A percentile compares a stretch with the other conserved stretches of the same genome.
Conservation (phyloP, 2,329 filamentous ascomycete genomes). For the Podosphaera fusca region DNA sequence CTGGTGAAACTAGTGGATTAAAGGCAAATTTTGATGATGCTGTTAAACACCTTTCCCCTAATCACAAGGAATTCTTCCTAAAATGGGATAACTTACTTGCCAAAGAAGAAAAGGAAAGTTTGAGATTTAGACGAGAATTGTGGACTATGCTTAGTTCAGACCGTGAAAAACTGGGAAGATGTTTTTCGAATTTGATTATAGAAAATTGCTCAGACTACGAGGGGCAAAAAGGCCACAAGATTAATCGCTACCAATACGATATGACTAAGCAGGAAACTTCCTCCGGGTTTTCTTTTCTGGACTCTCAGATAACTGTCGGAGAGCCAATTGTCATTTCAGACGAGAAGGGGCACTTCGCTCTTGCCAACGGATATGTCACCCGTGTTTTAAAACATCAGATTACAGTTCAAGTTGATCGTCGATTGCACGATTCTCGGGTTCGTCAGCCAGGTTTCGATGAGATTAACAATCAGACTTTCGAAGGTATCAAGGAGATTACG, state of each 20-base stretch:
- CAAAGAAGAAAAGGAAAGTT: constrained; percentile 77
- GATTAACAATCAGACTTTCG: constrained; percentile 59
- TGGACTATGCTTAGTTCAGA: constrained; percentile 91
- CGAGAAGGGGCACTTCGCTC: constrained; percentile 80
- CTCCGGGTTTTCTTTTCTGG: constrained; percentile 57
- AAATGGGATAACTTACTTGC: constrained; percentile 90
- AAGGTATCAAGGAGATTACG: constrained; percentile 71
- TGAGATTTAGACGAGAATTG: constrained; percentile 68
- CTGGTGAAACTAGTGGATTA: constrained; percentile 60
- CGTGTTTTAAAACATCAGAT: constrained; percentile 53
- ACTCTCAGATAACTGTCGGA: constrained; percentile 68
- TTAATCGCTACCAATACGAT: constrained; percentile 76
- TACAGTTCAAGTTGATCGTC: constrained; percentile 72
- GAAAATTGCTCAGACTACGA: constrained; percentile 53
- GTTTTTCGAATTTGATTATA: constrained; percentile 72
- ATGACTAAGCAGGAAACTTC: constrained; percentile 47
- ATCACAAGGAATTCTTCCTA: constrained; percentile 63
- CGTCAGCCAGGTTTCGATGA: constrained; percentile 55
- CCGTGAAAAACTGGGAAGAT: constrained; percentile 69
- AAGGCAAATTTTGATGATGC: constrained; percentile 62
- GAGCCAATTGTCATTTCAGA: constrained; percentile 95
- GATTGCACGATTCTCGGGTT: constrained; percentile 66
- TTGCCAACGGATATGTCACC: constrained; percentile 78
- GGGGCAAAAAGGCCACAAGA: constrained; percentile 48
- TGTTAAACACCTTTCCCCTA: constrained; percentile 50